Evolutionary conservation across 331 rosid species (phyloP).

Genomic region (Saraca asoca): DNA sequence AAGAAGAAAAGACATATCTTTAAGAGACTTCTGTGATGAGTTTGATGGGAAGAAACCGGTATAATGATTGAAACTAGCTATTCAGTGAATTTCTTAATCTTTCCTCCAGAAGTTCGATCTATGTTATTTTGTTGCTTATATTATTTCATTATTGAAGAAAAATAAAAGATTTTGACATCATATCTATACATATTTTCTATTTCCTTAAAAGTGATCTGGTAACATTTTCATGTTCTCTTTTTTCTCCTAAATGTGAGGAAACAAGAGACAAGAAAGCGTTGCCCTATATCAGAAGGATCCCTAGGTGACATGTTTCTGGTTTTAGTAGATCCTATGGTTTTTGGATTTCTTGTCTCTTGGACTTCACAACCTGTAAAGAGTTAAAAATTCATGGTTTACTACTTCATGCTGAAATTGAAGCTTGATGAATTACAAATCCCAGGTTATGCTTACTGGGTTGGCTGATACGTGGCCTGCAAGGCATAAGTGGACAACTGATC

Average conservation of each 20-base stretch:
- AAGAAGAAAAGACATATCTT: slow-evolving; percentile 56
- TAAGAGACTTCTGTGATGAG: slow-evolving; percentile 55
- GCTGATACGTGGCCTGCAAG: slow-evolving; percentile 92
- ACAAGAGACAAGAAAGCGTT: slow-evolving; percentile 6
- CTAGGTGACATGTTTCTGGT: slow-evolving; percentile 11
- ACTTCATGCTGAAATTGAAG: slow-evolving; percentile 30
- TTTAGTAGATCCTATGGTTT: slow-evolving; percentile 13
- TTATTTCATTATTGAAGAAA: not conserved
- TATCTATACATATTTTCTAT: slow-evolving; percentile 2
- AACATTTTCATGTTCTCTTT: slow-evolving; percentile 13
- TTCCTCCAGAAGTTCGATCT: not conserved
- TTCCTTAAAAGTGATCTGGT: slow-evolving; percentile 19
- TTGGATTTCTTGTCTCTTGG: slow-evolving; percentile 17
- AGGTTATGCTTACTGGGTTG: slow-evolving; percentile 80
- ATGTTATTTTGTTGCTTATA: too few species aligned
- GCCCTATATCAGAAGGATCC: slow-evolving; percentile 6
- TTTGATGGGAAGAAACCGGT: slow-evolving; percentile 93
- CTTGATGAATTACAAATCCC: slow-evolving; percentile 37
- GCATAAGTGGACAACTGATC: slow-evolving; percentile 75
- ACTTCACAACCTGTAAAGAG: slow-evolving; percentile 26
- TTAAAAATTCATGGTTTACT: slow-evolving; percentile 26
- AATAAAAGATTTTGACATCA: not conserved
- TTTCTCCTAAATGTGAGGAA: slow-evolving; percentile 19
- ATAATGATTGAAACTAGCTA: slow-evolving; percentile 26
- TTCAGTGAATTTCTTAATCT: not conserved